phyloP scores from a whole-genome alignment of 768 basidiomycete genomes.

The Termitomyces sp. region DNA sequence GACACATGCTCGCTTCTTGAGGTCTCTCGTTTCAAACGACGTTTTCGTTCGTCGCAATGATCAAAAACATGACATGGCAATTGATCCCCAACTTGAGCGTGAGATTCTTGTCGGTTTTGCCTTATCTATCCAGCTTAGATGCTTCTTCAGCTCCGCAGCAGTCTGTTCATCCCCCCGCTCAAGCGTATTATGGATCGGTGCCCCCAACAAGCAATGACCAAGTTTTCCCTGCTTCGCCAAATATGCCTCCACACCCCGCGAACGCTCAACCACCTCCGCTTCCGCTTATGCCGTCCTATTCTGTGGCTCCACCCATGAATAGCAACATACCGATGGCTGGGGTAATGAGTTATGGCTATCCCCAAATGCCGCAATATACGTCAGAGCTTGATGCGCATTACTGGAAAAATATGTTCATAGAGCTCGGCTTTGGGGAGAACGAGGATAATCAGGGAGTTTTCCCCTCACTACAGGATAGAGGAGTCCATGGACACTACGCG shows the following conservation, averaged over 20 bases:
- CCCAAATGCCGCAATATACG: constrained; percentile 36
- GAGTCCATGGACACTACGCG: constrained; percentile 21
- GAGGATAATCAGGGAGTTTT: constrained; percentile 25
- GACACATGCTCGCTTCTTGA: constrained; percentile 77
- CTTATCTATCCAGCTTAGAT: neutral
- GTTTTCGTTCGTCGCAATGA: constrained; percentile 47
- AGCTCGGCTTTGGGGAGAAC: constrained; percentile 63
- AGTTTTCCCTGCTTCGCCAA: constrained; percentile 36
- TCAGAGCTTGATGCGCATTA: constrained; percentile 66
- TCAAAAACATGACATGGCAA: constrained; percentile 35
- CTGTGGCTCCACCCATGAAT: neutral
- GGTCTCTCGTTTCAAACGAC: constrained; percentile 63
- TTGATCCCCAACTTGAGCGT: constrained; percentile 59
- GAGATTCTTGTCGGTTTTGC: constrained; percentile 15
- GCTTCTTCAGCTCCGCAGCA: constrained; percentile 18
- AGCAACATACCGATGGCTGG: constrained; percentile 9
- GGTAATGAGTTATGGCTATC: constrained; percentile 26
- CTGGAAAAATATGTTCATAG: constrained; percentile 72
- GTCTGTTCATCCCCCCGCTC: constrained; percentile 17
- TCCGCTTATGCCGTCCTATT: constrained; percentile 1
- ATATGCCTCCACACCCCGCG: constrained; percentile 21
- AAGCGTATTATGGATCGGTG: constrained; percentile 23
- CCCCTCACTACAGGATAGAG: constrained; percentile 17
- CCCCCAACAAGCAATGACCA: neutral
- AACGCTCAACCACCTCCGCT: constrained; percentile 23